Percentiles rank a stretch among this genome's conserved stretches.
These are phyloP conservation scores for Corymbia citriodora DNA, from an alignment of 441 rosid species.

Conservation along the genomic window DNA sequence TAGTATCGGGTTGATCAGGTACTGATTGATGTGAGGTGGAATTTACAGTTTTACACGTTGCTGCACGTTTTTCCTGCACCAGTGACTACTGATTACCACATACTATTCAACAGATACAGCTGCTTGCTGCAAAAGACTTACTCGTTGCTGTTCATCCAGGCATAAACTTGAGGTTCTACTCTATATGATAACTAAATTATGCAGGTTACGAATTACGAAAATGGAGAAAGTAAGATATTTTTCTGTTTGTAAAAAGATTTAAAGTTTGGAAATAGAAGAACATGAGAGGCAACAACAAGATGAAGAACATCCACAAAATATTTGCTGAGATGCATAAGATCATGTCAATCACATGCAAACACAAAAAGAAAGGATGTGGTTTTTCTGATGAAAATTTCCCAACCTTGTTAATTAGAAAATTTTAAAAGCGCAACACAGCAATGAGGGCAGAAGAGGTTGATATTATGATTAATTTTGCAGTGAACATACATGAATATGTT, in stretches of 20 bases:
- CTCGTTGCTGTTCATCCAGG: neutral
- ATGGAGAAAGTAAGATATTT: neutral
- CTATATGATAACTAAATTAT: neutral
- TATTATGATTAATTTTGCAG: neutral
- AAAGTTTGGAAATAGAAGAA: neutral
- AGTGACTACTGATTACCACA: neutral
- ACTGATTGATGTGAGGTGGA: slow-evolving; percentile 8
- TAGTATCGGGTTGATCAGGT: slow-evolving; percentile 25
- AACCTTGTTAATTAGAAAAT: neutral
- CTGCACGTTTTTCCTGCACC: slow-evolving; percentile 18
- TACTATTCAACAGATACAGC: neutral
- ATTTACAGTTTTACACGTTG: neutral
- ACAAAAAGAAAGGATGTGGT: neutral
- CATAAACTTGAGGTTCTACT: neutral
- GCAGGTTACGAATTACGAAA: neutral
- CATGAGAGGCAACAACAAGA: neutral
- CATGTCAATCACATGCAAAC: neutral
- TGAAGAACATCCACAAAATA: neutral
- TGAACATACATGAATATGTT: neutral
- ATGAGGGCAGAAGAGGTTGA: neutral
- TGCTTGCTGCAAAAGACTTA: neutral
- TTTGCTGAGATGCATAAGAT: neutral
- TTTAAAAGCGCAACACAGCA: neutral
- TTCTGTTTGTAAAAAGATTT: neutral
- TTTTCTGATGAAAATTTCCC: neutral